These are phyloP conservation scores for Davidsoniella australis DNA, from an alignment of 2,329 filamentous ascomycete genomes.

Conservation along the genomic window DNA sequence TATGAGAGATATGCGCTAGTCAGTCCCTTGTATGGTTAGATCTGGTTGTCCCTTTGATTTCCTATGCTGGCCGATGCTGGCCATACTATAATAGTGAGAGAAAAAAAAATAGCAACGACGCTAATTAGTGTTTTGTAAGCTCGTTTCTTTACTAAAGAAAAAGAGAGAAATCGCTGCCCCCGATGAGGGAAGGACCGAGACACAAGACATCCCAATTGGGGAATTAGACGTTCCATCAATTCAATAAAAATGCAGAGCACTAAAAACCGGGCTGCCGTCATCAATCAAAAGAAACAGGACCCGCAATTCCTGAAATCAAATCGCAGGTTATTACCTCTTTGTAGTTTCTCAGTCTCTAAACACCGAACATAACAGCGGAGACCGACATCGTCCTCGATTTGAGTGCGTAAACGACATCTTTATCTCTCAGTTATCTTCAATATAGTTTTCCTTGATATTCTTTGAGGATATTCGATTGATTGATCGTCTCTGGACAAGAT, in stretches of 20 bases:
- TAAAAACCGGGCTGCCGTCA: no score
- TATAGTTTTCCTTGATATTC: neutral
- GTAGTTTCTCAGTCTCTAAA: neutral
- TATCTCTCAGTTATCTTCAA: neutral
- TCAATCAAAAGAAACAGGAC: no score
- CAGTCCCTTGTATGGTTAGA: neutral
- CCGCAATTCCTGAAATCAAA: neutral
- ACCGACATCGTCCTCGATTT: neutral
- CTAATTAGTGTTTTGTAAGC: neutral
- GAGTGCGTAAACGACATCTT: neutral
- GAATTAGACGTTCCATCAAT: neutral
- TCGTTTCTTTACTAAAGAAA: neutral
- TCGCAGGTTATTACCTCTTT: no score
- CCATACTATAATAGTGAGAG: neutral
- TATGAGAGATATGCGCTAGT: neutral
- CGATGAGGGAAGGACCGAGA: neutral
- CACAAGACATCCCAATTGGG: neutral
- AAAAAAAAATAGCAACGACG: neutral
- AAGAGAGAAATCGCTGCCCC: neutral
- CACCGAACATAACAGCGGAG: neutral
- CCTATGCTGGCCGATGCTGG: constrained; percentile 7
- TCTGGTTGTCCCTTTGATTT: neutral
- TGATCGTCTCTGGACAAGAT: neutral
- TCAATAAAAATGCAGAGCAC: no score
- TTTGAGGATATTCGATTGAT: neutral